A percentile compares a stretch with the other conserved stretches of the same genome.
Conservation (phyloP, 2,329 filamentous ascomycete species). For the Tolypocladium ophioglossoides region DNA sequence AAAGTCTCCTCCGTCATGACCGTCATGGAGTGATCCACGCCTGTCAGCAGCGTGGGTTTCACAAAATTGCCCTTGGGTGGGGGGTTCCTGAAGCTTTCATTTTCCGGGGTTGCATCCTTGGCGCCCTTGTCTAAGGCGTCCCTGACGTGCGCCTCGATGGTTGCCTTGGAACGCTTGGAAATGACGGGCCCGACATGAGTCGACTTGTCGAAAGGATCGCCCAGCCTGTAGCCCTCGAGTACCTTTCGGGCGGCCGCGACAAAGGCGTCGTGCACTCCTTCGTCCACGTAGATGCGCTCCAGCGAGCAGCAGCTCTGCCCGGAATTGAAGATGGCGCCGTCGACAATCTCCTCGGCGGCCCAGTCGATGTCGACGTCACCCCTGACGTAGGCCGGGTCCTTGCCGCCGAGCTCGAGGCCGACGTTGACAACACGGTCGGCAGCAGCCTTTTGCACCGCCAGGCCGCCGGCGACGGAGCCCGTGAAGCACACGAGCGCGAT, state of each 20-base stretch:
- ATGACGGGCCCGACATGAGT: conserved; percentile 86
- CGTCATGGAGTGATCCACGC: conserved; percentile 71
- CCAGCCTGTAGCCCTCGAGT: conserved; percentile 70
- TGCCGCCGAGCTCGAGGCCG: conserved; percentile 85
- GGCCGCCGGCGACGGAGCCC: conserved; percentile 77
- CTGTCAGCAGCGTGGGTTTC: conserved; percentile 69
- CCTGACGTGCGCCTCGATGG: conserved; percentile 68
- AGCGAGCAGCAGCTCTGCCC: conserved; percentile 96
- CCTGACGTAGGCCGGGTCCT: conserved; percentile 86
- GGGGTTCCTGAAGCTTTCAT: conserved; percentile 61
- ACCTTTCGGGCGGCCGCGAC: conserved; percentile 70
- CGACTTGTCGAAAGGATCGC: conserved; percentile 69
- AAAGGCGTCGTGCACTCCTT: conserved; percentile 74
- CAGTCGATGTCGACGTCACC: conserved; percentile 78
- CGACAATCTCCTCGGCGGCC: conserved; percentile 90
- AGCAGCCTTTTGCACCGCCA: conserved; percentile 77
- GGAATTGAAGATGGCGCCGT: conserved; percentile 94
- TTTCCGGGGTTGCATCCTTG: conserved; percentile 72
- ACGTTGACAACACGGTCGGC: conserved; percentile 77
- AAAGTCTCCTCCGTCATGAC: conserved; percentile 96
- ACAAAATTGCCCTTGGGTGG: conserved; percentile 81
- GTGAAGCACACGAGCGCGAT: conserved; percentile 86
- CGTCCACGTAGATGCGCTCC: conserved; percentile 84
- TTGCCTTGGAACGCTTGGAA: conserved; percentile 65
- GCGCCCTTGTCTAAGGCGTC: conserved; percentile 80